Evolutionary conservation across 441 rosid genomes (phyloP), one percentile per base, ranked within the genome.

Genomic region (Eugenia klotzschiana): DNA sequence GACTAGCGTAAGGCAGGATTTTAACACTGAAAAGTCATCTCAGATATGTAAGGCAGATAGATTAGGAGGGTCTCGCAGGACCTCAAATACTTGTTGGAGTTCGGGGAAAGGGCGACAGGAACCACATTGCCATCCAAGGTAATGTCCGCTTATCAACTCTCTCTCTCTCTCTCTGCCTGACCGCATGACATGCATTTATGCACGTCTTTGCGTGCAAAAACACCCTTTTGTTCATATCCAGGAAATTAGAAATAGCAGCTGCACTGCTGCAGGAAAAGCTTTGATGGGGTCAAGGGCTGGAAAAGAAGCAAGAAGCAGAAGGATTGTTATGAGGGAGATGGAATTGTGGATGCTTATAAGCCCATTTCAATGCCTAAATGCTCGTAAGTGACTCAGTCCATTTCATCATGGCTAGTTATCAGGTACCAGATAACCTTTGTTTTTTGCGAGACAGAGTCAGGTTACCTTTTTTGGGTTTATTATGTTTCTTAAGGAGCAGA

Each of bases 351-450:
- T 57, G 88, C 89, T 0, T 86, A 88, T 84, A 88, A 60, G 87
- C 93, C 93, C 37, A 86, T 82, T 7, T 88, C 87, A 43, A 89
- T 87, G 72, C 98, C 98, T 4, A 87, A 84, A 80, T 93, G 98
- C 92, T 90, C 92, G 97, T 93, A 91, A 93, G 94, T 51, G 8
- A 56, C 43, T 60, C 41, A 8, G 6, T 11, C 33, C 40, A 7
- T 60, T 29, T 29, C 41, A 16, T 29, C 73, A 29, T 29, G 41
- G 23, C 41, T 29, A 7, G 73, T 16, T 16, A 60, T 60, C 13
- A 13, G 20, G 37, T 29, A 29, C 41, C 23, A 16, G 23, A 27
- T 14, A 16, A 29, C 6, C 41, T 8, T 60, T 22, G 73, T 60
- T 29, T 33, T 60, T 5, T 5, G 3, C 12, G 23, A 60, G 73